Percentiles rank a stretch among this genome's conserved stretches.
Conservation (phyloP, 2,329 filamentous ascomycete genomes). For the Fusarium tuaranense region DNA sequence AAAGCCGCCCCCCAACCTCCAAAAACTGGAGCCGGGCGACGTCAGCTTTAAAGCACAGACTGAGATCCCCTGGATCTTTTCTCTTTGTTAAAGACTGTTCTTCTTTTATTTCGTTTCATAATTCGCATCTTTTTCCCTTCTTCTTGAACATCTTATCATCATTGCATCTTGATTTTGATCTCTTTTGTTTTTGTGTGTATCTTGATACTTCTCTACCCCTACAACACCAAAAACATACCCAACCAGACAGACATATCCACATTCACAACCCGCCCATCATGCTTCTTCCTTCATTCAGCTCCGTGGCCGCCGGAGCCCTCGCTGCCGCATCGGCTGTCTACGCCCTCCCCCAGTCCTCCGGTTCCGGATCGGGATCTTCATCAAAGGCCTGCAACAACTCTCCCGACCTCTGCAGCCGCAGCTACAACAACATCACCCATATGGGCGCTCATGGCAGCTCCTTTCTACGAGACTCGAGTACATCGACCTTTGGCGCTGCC, state of each 20-base stretch:
- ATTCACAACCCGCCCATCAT: constrained; percentile 12
- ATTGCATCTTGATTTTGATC: not conserved
- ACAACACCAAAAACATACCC: not conserved
- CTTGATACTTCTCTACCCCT: not conserved
- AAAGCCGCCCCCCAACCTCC: constrained; percentile 14
- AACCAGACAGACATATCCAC: not conserved
- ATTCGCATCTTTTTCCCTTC: constrained; percentile 1
- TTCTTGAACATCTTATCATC: constrained; percentile 4
- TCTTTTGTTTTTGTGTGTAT: constrained; percentile 9
- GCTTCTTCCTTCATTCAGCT: constrained; percentile 42
- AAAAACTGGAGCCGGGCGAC: constrained; percentile 41
- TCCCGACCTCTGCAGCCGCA: constrained; percentile 74
- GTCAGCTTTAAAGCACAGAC: constrained; percentile 41
- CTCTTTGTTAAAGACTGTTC: constrained; percentile 1
- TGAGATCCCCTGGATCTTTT: constrained; percentile 18
- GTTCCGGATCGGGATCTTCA: constrained; percentile 29
- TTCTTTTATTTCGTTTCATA: constrained; percentile 26
- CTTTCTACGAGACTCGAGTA: constrained; percentile 74
- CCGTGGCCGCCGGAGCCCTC: constrained; percentile 33
- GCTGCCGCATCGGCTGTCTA: constrained; percentile 37
- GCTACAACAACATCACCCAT: constrained; percentile 82
- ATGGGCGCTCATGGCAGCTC: constrained; percentile 82
- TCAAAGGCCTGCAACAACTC: constrained; percentile 81
- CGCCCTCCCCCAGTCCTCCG: constrained; percentile 42
- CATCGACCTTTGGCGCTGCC: constrained; percentile 65